These are phyloP conservation scores for Starmerella kuoi DNA, from an alignment of 805 yeast species.

Conservation along the genomic window DNA sequence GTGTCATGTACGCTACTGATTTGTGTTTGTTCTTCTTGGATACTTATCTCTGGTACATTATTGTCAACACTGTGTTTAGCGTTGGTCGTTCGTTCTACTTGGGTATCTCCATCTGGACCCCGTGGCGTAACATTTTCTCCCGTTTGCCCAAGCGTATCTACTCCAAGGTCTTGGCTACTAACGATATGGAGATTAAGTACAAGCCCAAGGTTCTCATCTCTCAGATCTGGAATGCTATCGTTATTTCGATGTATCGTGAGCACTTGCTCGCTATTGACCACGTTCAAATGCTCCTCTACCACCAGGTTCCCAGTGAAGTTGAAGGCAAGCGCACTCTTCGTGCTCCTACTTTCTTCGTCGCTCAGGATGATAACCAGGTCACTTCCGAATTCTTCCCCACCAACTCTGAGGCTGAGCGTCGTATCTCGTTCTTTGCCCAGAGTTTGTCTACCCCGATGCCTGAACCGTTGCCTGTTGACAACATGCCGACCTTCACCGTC, in stretches of 20 bases:
- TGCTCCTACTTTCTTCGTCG: slow-evolving; percentile 97
- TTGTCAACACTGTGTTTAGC: slow-evolving; percentile 87
- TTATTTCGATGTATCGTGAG: slow-evolving; percentile 98
- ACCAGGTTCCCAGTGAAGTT: slow-evolving; percentile 95
- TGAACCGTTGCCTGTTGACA: slow-evolving; percentile 97
- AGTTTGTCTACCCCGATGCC: slow-evolving; percentile 97
- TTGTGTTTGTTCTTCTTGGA: slow-evolving; percentile 93
- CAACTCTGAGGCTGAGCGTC: slow-evolving; percentile 97
- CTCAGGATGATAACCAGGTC: slow-evolving; percentile 90
- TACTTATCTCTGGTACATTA: slow-evolving; percentile 97
- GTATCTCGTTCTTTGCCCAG: slow-evolving; percentile 98
- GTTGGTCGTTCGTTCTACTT: slow-evolving; percentile 96
- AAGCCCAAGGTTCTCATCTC: slow-evolving; percentile 96
- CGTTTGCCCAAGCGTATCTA: slow-evolving; percentile 98
- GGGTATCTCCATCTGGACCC: slow-evolving; percentile 97
- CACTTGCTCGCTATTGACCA: slow-evolving; percentile 96
- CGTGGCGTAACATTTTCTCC: slow-evolving; percentile 98
- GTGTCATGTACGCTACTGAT: slow-evolving; percentile 87
- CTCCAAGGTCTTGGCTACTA: slow-evolving; percentile 93
- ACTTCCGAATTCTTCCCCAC: slow-evolving; percentile 96
- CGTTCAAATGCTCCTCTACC: slow-evolving; percentile 92
- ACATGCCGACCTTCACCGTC: slow-evolving; percentile 98
- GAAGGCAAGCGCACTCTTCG: slow-evolving; percentile 97
- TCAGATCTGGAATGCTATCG: slow-evolving; percentile 98
- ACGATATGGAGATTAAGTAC: slow-evolving; percentile 98